These are phyloP conservation scores for Gaeumannomyces tritici DNA, from an alignment of 2,329 filamentous ascomycete genomes.

Conservation along the genomic window DNA sequence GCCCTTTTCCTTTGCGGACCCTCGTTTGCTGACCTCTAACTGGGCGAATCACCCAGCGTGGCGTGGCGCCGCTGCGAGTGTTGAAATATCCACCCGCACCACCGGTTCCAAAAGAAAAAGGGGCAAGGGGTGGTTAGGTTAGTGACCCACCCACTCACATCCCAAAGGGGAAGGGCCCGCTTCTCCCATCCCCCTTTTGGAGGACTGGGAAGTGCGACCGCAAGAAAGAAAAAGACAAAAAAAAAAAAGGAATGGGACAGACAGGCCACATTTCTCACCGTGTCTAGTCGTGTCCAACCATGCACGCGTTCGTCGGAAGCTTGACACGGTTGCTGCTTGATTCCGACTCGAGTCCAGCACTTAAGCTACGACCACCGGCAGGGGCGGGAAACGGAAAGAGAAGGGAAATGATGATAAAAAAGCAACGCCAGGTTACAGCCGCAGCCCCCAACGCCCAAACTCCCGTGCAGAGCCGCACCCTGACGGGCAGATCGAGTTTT, in stretches of 20 bases:
- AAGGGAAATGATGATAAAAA: neutral
- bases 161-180: too few species aligned
- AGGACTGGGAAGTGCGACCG: constrained; percentile 39
- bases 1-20: neutral
- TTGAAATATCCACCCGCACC: neutral
- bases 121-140: neutral
- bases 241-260: neutral
- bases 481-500: neutral
- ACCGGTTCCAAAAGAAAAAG: neutral
- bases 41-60: neutral
- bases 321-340: neutral
- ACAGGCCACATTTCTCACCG: constrained; percentile 31
- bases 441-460: neutral
- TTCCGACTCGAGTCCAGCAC: neutral
- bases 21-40: neutral
- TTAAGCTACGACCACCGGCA: neutral
- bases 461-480: neutral
- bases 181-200: constrained; percentile 9
- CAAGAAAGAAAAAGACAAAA: neutral
- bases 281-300: neutral
- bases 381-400: too few species aligned
- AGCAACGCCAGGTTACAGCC: neutral
- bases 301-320: neutral
- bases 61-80: neutral
- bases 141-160: too few species aligned